Conservation (phyloP, 805 yeast genomes). For the Zygosaccharomyces siamensis region DNA sequence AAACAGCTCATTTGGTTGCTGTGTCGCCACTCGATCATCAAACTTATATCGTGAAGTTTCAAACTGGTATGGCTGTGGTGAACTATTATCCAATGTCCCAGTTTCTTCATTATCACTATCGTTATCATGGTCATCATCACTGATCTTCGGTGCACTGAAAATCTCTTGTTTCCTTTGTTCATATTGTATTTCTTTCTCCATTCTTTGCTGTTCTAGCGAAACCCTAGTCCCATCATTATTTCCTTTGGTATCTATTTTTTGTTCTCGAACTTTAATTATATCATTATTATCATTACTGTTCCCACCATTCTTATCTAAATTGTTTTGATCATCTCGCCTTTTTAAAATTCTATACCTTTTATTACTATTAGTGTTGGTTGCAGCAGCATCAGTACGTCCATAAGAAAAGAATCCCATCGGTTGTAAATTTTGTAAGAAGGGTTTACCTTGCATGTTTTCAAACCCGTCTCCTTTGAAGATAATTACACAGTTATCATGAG, state of each 20-base stretch:
- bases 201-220: conserved; percentile 34
- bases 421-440: conserved; percentile 22
- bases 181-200: conserved; percentile 42
- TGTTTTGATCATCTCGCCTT: conserved; percentile 18
- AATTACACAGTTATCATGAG: conserved; percentile 45
- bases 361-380: not conserved
- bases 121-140: conserved; percentile 16
- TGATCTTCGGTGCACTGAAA: conserved; percentile 28
- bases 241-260: not conserved
- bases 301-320: not conserved
- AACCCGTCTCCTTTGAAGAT: conserved; percentile 38
- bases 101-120: conserved; percentile 11
- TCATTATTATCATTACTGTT: not conserved
- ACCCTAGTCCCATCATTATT: conserved; percentile 2
- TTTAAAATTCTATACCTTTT: conserved; percentile 21
- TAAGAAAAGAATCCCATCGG: conserved; percentile 7
- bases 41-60: conserved; percentile 25
- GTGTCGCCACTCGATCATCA: not conserved
- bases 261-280: not conserved
- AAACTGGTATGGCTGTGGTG: conserved; percentile 26
- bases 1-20: conserved; percentile 6
- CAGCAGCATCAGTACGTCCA: not conserved
- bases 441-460: conserved; percentile 10
- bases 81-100: conserved; percentile 10
- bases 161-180: conserved; percentile 39